Base-by-base conservation (phyloP, 2,329 filamentous ascomycete species). In the Emmonsia crescens region DNA sequence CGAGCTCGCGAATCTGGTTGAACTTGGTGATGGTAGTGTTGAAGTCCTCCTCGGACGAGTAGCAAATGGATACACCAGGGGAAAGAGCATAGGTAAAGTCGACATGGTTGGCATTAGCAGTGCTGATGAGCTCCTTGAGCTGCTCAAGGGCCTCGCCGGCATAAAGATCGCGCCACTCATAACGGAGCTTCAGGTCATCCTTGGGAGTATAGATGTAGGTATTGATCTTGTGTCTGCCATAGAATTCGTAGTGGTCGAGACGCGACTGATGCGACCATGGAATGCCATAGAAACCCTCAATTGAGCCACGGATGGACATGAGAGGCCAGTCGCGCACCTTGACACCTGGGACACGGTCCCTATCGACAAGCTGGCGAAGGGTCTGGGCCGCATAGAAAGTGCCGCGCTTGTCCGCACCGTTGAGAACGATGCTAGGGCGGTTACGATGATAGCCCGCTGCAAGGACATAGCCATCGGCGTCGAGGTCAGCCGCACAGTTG, bases 191-290 rank as follows among this genome's bases (percentile, higher is more conserved):
- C 5, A 64, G 65, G 12, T 68, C 66, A 57, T 68, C 66, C 57
- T 68, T 68, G 16, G 66, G 66, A 1, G 66, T 68, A 44, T 68
- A 68, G 52, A 68, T 63, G 54, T 68, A 68, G 38, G 66, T 67
- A 51, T 68, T 68, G 62, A 68, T 65, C 56, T 68, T 68, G 58
- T 68, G 67, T 60, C 63, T 62, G 19, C 64, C 66, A 29, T 68
- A 68, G 57, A 67, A 68, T 3, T 51, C 62, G 36, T 62, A 65
- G 48, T 68, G 66, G n/a, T 68, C 66, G 10, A 68, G 66, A 38
- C 66, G 66, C 12, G 66, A 62, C 55, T 68, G 60, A 14, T 68
- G 66, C 42, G 66, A 68, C 66, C 66, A 68, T 0, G 66, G 66
- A 12, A 68, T 57, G 46, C 67, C 66, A 42, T 68, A 68, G 60